phyloP scores from a whole-genome alignment of 1,284 basidiomycete genomes.

The Ceratobasidium sp. region DNA sequence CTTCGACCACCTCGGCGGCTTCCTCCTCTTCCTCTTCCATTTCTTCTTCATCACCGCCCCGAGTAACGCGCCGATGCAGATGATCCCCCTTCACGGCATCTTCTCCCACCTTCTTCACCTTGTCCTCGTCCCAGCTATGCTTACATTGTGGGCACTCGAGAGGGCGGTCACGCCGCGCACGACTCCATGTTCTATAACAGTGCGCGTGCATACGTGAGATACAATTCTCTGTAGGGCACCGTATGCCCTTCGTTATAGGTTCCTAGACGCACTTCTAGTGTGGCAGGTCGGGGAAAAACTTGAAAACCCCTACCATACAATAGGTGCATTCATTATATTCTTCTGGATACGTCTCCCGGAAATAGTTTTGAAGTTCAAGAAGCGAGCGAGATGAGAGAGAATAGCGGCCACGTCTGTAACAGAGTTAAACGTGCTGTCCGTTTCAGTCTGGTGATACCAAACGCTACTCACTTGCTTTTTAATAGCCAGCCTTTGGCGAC shows the following conservation, averaged over 20 bases:
- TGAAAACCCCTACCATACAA: slow-evolving; percentile 81
- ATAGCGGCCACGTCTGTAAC: slow-evolving; percentile 69
- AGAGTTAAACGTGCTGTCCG: neutral
- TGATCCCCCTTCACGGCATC: slow-evolving; percentile 22
- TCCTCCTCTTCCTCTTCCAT: slow-evolving; percentile 11
- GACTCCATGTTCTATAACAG: slow-evolving; percentile 59
- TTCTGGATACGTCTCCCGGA: slow-evolving; percentile 73
- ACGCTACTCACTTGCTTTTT: slow-evolving; percentile 71
- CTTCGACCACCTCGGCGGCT: slow-evolving; percentile 39
- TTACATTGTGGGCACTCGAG: slow-evolving; percentile 29
- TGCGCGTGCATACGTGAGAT: slow-evolving; percentile 69
- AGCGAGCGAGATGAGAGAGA: slow-evolving; percentile 77
- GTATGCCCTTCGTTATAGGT: slow-evolving; percentile 71
- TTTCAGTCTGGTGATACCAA: neutral
- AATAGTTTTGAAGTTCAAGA: slow-evolving; percentile 76
- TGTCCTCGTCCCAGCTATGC: slow-evolving; percentile 47
- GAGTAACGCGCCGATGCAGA: slow-evolving; percentile 26
- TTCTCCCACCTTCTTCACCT: slow-evolving; percentile 49
- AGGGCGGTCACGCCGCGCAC: slow-evolving; percentile 36
- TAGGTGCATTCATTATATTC: slow-evolving; percentile 73
- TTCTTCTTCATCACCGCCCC: slow-evolving; percentile 33
- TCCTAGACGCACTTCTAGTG: slow-evolving; percentile 46
- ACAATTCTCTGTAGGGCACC: slow-evolving; percentile 70
- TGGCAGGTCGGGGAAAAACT: too few relatives aligned
- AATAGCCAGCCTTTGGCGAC: slow-evolving; percentile 81